phyloP scores from a whole-genome alignment of 2,329 filamentous ascomycete genomes.

The Sporothrix pseudoabietina region DNA sequence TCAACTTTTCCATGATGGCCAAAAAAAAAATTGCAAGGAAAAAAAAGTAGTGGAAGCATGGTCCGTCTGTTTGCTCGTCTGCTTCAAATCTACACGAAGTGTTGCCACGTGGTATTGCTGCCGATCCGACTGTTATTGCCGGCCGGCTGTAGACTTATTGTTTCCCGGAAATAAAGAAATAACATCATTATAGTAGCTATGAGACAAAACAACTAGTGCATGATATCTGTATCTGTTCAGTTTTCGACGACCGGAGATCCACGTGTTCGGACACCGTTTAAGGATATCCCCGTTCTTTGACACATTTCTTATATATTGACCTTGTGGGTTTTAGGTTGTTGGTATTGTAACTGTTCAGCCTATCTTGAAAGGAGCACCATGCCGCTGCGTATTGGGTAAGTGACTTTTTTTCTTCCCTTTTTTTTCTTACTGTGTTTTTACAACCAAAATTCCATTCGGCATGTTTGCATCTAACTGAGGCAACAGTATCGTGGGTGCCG shows the following conservation, averaged over 20 bases:
- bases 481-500: background rate
- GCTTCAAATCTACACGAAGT: background rate
- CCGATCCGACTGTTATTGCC: background rate
- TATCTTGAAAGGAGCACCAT: background rate
- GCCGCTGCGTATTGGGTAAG: conserved; percentile 5
- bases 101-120: background rate
- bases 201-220: background rate
- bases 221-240: background rate
- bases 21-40: background rate
- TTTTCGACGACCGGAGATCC: background rate
- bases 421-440: background rate
- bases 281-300: background rate
- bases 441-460: background rate
- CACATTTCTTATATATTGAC: background rate
- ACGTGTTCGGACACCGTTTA: background rate
- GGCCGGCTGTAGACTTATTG: background rate
- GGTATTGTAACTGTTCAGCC: background rate
- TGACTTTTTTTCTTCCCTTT: background rate
- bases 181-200: background rate
- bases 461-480: background rate
- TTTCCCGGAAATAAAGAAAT: background rate
- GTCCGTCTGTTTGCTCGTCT: background rate
- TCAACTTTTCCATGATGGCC: background rate
- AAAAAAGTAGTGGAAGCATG: background rate
- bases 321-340: background rate